Evolutionary conservation across 2,329 filamentous ascomycete species (phyloP).

Genomic region (Penicillium sp.): DNA sequence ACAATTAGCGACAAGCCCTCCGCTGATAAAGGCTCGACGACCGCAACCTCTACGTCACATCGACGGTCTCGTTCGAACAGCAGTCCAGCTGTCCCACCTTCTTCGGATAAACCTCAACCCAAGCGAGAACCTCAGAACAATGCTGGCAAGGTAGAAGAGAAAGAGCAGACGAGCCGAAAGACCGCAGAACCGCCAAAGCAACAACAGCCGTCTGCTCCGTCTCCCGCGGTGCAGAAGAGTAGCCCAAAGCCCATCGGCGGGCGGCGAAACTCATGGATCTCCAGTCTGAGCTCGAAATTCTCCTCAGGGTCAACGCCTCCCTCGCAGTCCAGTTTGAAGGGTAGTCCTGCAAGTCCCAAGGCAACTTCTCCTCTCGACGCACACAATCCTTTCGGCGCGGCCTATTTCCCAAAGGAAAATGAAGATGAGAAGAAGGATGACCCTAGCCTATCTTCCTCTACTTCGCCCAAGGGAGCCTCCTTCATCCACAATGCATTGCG

Average conservation of each 20-base stretch:
- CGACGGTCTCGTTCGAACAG: conserved; percentile 28
- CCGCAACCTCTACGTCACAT: conserved; percentile 22
- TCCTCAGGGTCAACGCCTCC: conserved; percentile 58
- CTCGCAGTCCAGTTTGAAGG: conserved; percentile 38
- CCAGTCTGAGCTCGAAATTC: conserved; percentile 90
- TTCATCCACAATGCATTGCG: conserved; percentile 81
- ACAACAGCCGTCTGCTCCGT: conserved; percentile 16
- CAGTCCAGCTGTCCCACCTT: conserved; percentile 22
- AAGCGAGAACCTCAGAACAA: conserved; percentile 22
- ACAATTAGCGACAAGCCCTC: conserved; percentile 32
- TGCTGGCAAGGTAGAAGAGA: conserved; percentile 20
- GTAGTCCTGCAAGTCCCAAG: conserved; percentile 33
- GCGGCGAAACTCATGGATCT: conserved; percentile 84
- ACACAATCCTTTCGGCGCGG: conserved; percentile 49
- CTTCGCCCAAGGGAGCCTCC: conserved; percentile 71
- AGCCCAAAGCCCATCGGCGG: conserved; percentile 42
- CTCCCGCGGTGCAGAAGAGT: conserved; percentile 29
- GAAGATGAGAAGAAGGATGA: conserved; percentile 46
- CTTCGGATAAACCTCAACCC: conserved; percentile 14
- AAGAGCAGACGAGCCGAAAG: conserved; percentile 22
- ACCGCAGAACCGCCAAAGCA: conserved; percentile 23
- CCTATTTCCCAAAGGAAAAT: conserved; percentile 45
- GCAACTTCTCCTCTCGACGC: conserved; percentile 40
- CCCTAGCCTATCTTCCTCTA: conserved; percentile 52
- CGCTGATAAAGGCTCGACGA: conserved; percentile 24